These are phyloP conservation scores for Panus rudis DNA, from an alignment of 768 basidiomycete species.

Conservation along the genomic window DNA sequence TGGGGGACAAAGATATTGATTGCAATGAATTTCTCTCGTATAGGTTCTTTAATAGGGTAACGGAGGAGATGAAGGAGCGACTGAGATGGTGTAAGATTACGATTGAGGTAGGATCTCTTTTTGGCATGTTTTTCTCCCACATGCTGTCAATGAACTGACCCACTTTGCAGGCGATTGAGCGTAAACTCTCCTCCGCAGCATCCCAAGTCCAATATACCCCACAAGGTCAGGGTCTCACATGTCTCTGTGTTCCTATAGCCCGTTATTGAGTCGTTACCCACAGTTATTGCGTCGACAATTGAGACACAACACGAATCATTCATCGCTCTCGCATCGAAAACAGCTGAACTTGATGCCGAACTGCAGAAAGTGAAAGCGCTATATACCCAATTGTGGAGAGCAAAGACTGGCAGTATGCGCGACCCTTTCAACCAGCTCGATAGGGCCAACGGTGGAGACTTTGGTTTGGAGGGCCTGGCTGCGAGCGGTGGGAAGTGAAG, in stretches of 20 bases:
- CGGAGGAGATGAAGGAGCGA: conserved; percentile 64
- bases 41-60: conserved; percentile 70
- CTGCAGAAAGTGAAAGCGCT: conserved; percentile 68
- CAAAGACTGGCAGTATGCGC: conserved; percentile 73
- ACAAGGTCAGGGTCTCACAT: conserved; percentile 43
- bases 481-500: conserved; percentile 16
- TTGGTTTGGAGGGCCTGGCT: conserved; percentile 42
- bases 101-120: conserved; percentile 50
- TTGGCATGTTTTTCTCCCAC: neutral
- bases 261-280: conserved; percentile 7
- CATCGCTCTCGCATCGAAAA: conserved; percentile 68
- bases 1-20: neutral
- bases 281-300: conserved; percentile 69
- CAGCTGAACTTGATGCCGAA: conserved; percentile 66
- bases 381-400: conserved; percentile 74
- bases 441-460: conserved; percentile 33
- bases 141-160: no score
- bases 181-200: conserved; percentile 65
- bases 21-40: neutral
- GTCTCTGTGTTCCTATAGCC: neutral
- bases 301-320: conserved; percentile 77
- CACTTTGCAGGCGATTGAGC: conserved; percentile 64
- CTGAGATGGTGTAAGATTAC: conserved; percentile 75
- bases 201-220: conserved; percentile 62
- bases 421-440: conserved; percentile 66